Conservation (phyloP, 2,329 filamentous ascomycete species). For the Pseudocercospora vitis region DNA sequence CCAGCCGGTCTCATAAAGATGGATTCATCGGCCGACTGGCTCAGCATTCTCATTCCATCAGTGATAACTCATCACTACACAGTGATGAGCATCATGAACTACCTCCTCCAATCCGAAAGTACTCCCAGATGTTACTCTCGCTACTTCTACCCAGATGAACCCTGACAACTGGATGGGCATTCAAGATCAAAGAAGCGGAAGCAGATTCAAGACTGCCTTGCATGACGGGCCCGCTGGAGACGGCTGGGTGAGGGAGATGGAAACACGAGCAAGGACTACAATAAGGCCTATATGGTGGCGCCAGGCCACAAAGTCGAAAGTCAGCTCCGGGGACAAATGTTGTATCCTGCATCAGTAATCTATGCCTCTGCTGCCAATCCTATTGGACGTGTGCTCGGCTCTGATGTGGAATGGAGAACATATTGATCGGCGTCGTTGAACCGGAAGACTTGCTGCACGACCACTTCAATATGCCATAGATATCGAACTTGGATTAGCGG, state of each 20-base stretch:
- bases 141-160: not conserved
- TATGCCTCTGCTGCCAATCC: constrained; percentile 10
- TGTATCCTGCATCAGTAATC: not conserved
- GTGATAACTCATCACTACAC: too few relatives aligned
- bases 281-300: constrained; percentile 5
- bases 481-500: constrained; percentile 34
- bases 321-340: not conserved
- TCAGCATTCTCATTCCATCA: too few relatives aligned
- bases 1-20: too few relatives aligned
- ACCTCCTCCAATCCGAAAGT: too few relatives aligned
- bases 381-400: constrained; percentile 34
- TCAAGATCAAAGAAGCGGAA: constrained; percentile 41
- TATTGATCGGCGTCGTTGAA: constrained; percentile 35
- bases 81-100: too few relatives aligned
- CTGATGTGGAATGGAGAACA: constrained; percentile 38
- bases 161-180: constrained; percentile 36
- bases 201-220: constrained; percentile 44
- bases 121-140: not conserved
- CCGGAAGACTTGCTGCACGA: constrained; percentile 42
- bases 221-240: constrained; percentile 42
- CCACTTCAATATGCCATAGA: constrained; percentile 38
- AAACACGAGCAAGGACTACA: constrained; percentile 12
- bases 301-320: too few relatives aligned
- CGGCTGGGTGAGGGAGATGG: not conserved
- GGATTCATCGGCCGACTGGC: too few relatives aligned